Evolutionary conservation across 169 alveolate species (phyloP), one percentile per base, ranked within the genome.

Genomic region (Fabrea salina): DNA sequence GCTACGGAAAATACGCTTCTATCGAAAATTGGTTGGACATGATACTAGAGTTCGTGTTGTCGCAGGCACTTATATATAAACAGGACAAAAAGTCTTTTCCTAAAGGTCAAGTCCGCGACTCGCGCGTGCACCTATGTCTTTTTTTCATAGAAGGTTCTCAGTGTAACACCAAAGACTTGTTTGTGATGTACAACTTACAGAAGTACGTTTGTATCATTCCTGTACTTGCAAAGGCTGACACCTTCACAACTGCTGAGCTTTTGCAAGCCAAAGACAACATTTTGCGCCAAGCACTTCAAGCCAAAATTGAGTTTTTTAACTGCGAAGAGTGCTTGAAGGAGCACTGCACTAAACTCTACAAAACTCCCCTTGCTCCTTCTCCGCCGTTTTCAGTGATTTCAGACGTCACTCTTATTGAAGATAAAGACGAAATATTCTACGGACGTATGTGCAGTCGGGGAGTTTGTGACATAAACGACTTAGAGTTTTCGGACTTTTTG

Each of bases 351-450:
- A 25, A 56, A n/a, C n/a, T 61, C 32, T 35, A 35, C 11, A 33
- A 13, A 8, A 35, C 51, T 2, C 43, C 53, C 11, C 50, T 61
- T 2, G 51, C 25, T 11, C 43, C 50, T 16, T 19, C 39, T 30
- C 74, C 74, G 3, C 74, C 74, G 32, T 61, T 61, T 61, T 47
- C 74, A n/a, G 25, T 61, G 1, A 37, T 61, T 35, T 61, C 74
- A 1, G 74, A 25, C 3, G 49, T 25, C 2, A 16, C 32, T 16
- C 8, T 35, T 37, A 1, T 61, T 16, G 74, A 61, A 61, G 39
- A 11, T 30, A 16, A 37, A 0, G 11, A 16, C 16, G 39, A 35
- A 61, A 25, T 35, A 13, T 35, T 35, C 7, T 61, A n/a, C 39
- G 43, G 16, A 13, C 32, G 74, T 16, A 27, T 13, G 11, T 61